These are phyloP conservation scores for Rubroshorea leprosula DNA, from an alignment of 345 rosid genomes.

Conservation along the genomic window DNA sequence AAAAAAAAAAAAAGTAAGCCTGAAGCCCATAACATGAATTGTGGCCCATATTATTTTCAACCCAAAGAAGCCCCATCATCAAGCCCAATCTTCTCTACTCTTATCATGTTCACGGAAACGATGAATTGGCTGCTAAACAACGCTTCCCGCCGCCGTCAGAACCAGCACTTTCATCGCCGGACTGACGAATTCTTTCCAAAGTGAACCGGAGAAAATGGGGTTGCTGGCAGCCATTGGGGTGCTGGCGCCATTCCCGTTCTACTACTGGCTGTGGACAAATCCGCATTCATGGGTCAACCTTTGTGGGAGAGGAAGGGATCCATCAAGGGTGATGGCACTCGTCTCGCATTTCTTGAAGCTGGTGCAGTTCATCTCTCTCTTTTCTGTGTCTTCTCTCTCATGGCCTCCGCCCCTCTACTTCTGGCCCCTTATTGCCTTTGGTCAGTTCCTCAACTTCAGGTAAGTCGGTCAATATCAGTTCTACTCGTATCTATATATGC, in stretches of 20 bases:
- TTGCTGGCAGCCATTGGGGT: slow-evolving; percentile 32
- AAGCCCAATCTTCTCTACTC: too few relatives aligned
- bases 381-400: slow-evolving; percentile 59
- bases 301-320: slow-evolving; percentile 60
- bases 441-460: slow-evolving; percentile 97
- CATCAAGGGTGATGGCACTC: slow-evolving; percentile 62
- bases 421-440: slow-evolving; percentile 82
- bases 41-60: too few relatives aligned
- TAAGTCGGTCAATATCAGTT: slow-evolving; percentile 7
- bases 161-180: too few relatives aligned
- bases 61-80: too few relatives aligned
- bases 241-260: slow-evolving; percentile 68
- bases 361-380: slow-evolving; percentile 60
- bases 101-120: too few relatives aligned
- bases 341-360: slow-evolving; percentile 67
- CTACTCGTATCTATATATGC: too few relatives aligned
- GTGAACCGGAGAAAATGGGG: too few relatives aligned
- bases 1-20: too few relatives aligned
- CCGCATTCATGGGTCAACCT: slow-evolving; percentile 76
- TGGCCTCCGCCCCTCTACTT: slow-evolving; percentile 87
- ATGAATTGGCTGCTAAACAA: too few relatives aligned
- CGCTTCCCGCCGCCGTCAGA: too few relatives aligned
- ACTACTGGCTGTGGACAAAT: slow-evolving; percentile 69
- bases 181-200: too few relatives aligned
- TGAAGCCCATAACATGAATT: too few relatives aligned